These are phyloP conservation scores for Crithidia expoeki DNA, from an alignment of 208 protist species.

Conservation along the genomic window DNA sequence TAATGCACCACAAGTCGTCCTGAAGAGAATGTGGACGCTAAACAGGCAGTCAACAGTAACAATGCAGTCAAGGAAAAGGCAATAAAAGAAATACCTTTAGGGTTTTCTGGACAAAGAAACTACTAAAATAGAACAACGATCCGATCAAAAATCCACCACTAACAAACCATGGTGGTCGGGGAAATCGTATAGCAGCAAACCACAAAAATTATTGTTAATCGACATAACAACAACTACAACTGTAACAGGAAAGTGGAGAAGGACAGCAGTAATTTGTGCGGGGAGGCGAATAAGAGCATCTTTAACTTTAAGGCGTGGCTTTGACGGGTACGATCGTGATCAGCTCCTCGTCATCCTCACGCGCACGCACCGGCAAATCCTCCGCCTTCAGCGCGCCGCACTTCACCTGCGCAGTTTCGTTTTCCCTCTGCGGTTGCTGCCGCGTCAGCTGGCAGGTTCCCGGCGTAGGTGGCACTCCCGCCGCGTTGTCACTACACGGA, in stretches of 20 bases:
- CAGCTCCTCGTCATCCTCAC: conserved; percentile 12
- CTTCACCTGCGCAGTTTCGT: no score
- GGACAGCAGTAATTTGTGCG: neutral
- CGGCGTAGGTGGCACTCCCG: conserved; percentile 5
- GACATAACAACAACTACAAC: neutral
- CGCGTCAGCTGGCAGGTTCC: neutral
- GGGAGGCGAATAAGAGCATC: neutral
- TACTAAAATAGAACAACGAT: neutral
- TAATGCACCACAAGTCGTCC: no score
- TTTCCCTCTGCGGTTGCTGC: neutral
- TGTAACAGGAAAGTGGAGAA: neutral
- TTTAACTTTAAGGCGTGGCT: neutral
- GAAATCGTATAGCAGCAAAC: conserved; percentile 11
- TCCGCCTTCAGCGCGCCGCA: neutral
- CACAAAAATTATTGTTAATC: no score
- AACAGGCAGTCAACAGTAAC: neutral
- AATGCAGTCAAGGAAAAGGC: neutral
- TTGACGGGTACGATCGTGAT: conserved; percentile 17
- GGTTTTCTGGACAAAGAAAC: no score
- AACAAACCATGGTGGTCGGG: no score
- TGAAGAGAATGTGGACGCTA: no score
- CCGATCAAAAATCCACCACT: no score
- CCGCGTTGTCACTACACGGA: neutral
- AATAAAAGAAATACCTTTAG: neutral
- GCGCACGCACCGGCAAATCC: conserved; percentile 7